These are phyloP conservation scores for Moricandia arvensis DNA, from an alignment of 345 rosid species.

Conservation along the genomic window DNA sequence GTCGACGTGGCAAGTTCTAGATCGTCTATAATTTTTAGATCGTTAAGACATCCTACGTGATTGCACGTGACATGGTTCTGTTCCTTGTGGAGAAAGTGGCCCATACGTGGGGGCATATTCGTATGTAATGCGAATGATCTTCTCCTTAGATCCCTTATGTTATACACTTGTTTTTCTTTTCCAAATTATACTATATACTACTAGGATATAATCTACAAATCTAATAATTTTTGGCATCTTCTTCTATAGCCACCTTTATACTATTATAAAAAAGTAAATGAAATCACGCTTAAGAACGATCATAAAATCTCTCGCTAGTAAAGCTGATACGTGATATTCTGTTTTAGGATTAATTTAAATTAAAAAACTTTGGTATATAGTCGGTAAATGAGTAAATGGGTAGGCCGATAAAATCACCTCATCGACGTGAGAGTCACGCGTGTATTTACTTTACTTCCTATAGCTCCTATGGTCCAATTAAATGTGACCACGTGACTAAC, in stretches of 20 bases:
- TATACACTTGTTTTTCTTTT: slow-evolving; percentile 17
- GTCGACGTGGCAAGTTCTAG: slow-evolving; percentile 30
- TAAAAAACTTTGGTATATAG: not conserved
- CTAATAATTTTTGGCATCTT: not conserved
- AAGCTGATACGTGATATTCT: slow-evolving; percentile 27
- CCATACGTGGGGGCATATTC: slow-evolving; percentile 43
- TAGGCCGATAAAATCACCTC: slow-evolving; percentile 47
- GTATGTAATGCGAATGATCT: slow-evolving; percentile 32
- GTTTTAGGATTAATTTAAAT: not conserved
- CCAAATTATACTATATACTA: not conserved
- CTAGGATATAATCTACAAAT: not conserved
- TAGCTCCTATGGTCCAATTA: slow-evolving; percentile 43
- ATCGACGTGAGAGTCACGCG: slow-evolving; percentile 43
- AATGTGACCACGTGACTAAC: slow-evolving; percentile 44
- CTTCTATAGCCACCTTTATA: not conserved
- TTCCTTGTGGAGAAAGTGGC: slow-evolving; percentile 34
- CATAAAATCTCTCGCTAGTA: not conserved
- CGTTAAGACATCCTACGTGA: slow-evolving; percentile 16
- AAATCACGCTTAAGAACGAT: slow-evolving; percentile 31
- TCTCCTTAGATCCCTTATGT: slow-evolving; percentile 25
- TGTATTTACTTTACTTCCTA: slow-evolving; percentile 23
- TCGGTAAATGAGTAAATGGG: slow-evolving; percentile 32
- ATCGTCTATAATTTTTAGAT: slow-evolving; percentile 14
- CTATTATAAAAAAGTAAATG: not conserved
- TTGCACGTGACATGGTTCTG: slow-evolving; percentile 30